These are phyloP conservation scores for Cladosporium phlei DNA, from an alignment of 2,329 filamentous ascomycete species.

Conservation along the genomic window DNA sequence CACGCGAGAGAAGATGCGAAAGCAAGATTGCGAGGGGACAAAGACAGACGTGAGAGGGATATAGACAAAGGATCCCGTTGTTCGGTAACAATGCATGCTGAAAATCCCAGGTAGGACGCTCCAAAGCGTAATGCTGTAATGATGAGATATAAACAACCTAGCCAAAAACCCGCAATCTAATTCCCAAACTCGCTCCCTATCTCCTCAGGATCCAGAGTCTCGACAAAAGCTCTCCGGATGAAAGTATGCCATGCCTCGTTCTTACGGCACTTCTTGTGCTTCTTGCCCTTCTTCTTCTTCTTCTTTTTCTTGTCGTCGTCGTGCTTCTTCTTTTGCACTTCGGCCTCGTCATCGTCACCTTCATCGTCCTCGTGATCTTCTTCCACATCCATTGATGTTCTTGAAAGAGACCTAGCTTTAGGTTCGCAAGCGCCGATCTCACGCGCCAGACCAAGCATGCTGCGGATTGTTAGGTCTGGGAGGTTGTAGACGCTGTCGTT, in stretches of 20 bases:
- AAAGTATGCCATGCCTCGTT: slow-evolving; percentile 73
- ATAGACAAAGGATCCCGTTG: no score
- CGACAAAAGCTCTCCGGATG: slow-evolving; percentile 72
- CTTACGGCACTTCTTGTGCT: slow-evolving; percentile 51
- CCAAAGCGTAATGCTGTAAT: no score
- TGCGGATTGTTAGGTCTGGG: slow-evolving; percentile 77
- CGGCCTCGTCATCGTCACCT: slow-evolving; percentile 23
- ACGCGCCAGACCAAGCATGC: slow-evolving; percentile 72
- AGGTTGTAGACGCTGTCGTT: slow-evolving; percentile 70
- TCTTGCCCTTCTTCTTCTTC: slow-evolving; percentile 33
- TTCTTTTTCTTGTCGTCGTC: slow-evolving; percentile 31
- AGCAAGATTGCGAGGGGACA: no score
- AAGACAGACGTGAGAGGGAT: no score
- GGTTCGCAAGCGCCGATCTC: slow-evolving; percentile 61
- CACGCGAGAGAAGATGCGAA: no score
- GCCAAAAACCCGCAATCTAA: no score
- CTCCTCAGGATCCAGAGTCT: slow-evolving; percentile 62
- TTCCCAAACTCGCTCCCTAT: slow-evolving; percentile 45
- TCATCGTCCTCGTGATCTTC: slow-evolving; percentile 31
- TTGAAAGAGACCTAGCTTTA: slow-evolving; percentile 28
- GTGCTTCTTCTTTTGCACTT: slow-evolving; percentile 26
- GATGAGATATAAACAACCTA: no score
- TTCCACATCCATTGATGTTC: slow-evolving; percentile 17
- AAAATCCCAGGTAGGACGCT: no score
- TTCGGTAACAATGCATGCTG: no score